Evolutionary conservation across 345 rosid genomes (phyloP), one percentile per base, ranked within the genome.

Genomic region (Kernera saxatilis): DNA sequence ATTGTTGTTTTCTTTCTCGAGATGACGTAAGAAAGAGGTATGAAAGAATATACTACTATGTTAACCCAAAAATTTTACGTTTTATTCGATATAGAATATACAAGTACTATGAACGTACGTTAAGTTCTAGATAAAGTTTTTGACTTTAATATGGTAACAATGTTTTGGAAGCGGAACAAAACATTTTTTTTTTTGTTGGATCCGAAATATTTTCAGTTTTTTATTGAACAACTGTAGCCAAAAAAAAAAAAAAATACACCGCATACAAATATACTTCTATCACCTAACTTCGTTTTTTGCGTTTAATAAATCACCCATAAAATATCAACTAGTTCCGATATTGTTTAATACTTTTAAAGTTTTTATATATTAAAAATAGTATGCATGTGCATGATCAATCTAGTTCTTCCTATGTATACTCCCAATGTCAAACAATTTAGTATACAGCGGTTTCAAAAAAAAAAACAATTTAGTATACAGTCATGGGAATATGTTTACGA

Each of bases 1-100:
- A 29, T 5, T 6, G 5, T 29, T 29, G 32, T 29, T 29, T 29
- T 29, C 32, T 29, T 27, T 32, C 3, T 3, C 8, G 6, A 22
- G 61, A 65, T 65, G 71, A 45, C 71, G 58, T 55, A 14, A 19
- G 55, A 29, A 50, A 40, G 5, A n/a, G 26, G 23, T 18, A 48
- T 8, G 40, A 36, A 57, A 3, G 43, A 37, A 51, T 71, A 48
- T 48, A 70, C 14, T 7, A 70, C n/a, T 70, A 12, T 64, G 56
- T 10, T 19, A 9, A 22, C n/a, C n/a, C n/a, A 44, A 8, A 22
- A n/a, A n/a, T n/a, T n/a, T n/a, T n/a, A n/a, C 8, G 13, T 4
- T 0, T 0, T 37, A 37, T 51, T 13, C 9, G 27, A 27, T 29
- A 21, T 18, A 10, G 52, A 19, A 56, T 57, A 45, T 58, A 57